Evolutionary conservation across 148 eudicot species (phyloP).

Genomic region (Heliamphora exappendiculata): DNA sequence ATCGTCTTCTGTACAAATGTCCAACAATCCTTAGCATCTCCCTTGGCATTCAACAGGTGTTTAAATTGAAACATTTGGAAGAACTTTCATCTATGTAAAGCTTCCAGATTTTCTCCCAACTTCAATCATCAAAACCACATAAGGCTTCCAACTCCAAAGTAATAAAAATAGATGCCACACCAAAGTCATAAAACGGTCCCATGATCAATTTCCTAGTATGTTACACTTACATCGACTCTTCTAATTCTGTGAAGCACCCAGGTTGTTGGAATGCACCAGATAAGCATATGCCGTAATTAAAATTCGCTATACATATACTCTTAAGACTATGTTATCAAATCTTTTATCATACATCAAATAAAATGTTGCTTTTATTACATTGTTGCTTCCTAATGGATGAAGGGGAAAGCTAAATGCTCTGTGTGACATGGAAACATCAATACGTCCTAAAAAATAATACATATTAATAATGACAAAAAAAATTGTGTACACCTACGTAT

Average conservation of each 20-base stretch:
- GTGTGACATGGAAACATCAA: not conserved
- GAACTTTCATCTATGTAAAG: not conserved
- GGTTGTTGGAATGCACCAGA: not conserved
- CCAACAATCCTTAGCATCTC: not conserved
- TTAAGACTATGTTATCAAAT: not conserved
- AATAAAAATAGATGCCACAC: not conserved
- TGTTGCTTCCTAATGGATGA: not conserved
- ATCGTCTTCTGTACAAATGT: not conserved
- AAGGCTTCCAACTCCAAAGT: not conserved
- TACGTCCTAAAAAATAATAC: not conserved
- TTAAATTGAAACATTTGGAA: not conserved
- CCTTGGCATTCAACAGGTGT: not conserved
- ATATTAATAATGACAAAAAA: not conserved
- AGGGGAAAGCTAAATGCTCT: not conserved
- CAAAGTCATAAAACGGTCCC: not conserved
- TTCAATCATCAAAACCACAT: not conserved
- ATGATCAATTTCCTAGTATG: not conserved
- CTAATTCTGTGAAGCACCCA: not conserved
- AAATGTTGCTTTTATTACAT: not conserved
- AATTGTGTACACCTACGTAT: no score
- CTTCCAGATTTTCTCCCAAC: not conserved
- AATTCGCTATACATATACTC: not conserved
- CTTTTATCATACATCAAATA: not conserved
- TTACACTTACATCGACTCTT: not conserved
- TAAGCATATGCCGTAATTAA: not conserved